These are phyloP conservation scores for Rutidosis leptorrhynchoides DNA, from an alignment of 129 eudicot genomes.

Conservation along the genomic window DNA sequence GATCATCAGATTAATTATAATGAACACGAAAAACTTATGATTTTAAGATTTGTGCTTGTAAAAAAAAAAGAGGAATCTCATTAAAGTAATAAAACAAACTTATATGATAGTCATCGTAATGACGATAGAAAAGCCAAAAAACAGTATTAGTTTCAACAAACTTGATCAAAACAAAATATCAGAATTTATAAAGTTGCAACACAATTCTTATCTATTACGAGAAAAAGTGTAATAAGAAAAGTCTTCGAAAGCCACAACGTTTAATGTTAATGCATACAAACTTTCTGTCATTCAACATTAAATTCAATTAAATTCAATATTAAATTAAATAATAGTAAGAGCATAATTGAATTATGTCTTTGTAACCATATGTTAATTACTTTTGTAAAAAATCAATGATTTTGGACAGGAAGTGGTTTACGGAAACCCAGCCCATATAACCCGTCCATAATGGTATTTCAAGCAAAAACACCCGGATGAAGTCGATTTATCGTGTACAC, in stretches of 20 bases:
- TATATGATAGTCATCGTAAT: slow-evolving; percentile 78
- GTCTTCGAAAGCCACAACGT: background rate
- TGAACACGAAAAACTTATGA: too few relatives aligned
- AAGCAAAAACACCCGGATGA: background rate
- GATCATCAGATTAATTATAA: too few relatives aligned
- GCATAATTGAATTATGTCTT: background rate
- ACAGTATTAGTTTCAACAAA: slow-evolving; percentile 11
- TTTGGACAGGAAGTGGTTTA: too few relatives aligned
- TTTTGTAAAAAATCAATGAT: background rate
- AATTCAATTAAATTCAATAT: too few relatives aligned
- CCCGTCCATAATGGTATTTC: background rate
- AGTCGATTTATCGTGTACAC: background rate
- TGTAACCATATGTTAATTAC: background rate
- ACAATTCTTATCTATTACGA: background rate
- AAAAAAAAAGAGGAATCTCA: background rate
- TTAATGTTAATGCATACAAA: background rate
- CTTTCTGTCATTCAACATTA: background rate
- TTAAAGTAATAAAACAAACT: slow-evolving; percentile 15
- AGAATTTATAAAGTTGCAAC: background rate
- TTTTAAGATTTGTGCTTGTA: background rate
- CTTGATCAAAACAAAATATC: slow-evolving; percentile 1
- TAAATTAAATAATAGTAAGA: background rate
- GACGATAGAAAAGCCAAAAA: slow-evolving; percentile 25
- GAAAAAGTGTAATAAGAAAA: background rate
- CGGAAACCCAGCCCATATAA: background rate